Evolutionary conservation across 768 basidiomycete species (phyloP).

Genomic region (Cystobasidium tubakii): DNA sequence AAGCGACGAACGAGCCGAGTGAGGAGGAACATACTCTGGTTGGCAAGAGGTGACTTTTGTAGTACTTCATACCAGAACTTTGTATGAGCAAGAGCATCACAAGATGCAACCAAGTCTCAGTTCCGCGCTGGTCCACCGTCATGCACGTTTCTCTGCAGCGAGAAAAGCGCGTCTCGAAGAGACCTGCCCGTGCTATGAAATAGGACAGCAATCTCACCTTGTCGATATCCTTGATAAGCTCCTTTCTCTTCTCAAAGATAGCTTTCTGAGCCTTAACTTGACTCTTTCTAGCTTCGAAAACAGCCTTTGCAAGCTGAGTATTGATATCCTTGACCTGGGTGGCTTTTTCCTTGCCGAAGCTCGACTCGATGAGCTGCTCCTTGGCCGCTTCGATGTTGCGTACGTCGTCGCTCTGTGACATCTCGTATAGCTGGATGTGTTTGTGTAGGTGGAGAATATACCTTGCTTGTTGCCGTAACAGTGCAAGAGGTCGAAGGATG

Average conservation of each 20-base stretch:
- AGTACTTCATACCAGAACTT: constrained; percentile 28
- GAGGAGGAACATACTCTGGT: constrained; percentile 2
- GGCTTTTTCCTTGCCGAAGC: constrained; percentile 20
- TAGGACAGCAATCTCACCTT: constrained; percentile 21
- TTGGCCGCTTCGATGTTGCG: not conserved
- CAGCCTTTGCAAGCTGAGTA: constrained; percentile 8
- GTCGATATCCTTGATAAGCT: constrained; percentile 7
- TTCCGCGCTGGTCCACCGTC: not conserved
- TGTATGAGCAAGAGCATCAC: not conserved
- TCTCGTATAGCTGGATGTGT: no score
- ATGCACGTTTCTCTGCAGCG: not conserved
- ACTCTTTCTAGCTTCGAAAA: constrained; percentile 16
- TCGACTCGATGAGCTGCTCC: not conserved
- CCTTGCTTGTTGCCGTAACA: not conserved
- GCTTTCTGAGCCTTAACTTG: constrained; percentile 3
- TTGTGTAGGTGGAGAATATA: no score
- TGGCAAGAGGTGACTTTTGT: constrained; percentile 4
- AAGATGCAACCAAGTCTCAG: not conserved
- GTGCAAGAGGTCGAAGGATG: not conserved
- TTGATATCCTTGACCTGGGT: not conserved
- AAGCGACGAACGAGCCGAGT: not conserved
- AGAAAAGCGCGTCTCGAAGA: not conserved
- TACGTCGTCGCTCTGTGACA: constrained; percentile 4
- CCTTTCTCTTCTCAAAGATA: constrained; percentile 23
- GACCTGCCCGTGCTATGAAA: no score